Base-by-base conservation (phyloP, 306 rosid species). In the Trifolium subterraneum region DNA sequence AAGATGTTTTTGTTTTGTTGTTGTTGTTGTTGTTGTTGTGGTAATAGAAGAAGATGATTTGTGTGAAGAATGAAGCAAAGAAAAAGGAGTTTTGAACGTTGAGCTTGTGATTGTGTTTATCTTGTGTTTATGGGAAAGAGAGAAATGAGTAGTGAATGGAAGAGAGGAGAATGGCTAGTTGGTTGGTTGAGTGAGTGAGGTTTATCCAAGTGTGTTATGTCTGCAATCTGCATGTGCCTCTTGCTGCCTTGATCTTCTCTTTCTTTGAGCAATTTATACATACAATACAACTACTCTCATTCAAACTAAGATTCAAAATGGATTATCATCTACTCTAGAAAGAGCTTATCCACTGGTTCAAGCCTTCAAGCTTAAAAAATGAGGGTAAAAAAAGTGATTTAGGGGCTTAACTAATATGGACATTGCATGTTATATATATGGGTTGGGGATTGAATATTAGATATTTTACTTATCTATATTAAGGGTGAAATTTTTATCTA, bases 201-300 rank as follows among this genome's bases (percentile, higher is more conserved):
- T 72, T 79, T 77, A 68, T 76, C 84, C 71, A 41, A 54, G 70
- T 70, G 70, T 47, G 54, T 15, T 60, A 19, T 64, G 51, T 42
- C 71, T 66, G 71, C 36, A 66, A 66, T 71, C 8, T 71, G 64
- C 66, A 22, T 33, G 45, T 76, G 72, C 33, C 15, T 15, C 39
- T 33, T 47, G 60, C 64, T 74, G 42, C 16, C 5, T 2, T 15
- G n/a, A n/a, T n/a, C 65, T 29, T 58, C 27, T 14, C 27, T 4
- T 2, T 39, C n/a, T 39, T 35, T 64, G 2, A 15, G 2, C 66
- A 60, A 29, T 29, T 60, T 60, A 60, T 60, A 60, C 55, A 22
- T 22, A 22, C 25, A 22, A 38, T 7, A 38, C 29, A 51, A 51
- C 58, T 20, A 4, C 58, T 51, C 23, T 18, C 22, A 1, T 18